Conservation (phyloP, 306 rosid species). For the Medicago ruthenica region DNA sequence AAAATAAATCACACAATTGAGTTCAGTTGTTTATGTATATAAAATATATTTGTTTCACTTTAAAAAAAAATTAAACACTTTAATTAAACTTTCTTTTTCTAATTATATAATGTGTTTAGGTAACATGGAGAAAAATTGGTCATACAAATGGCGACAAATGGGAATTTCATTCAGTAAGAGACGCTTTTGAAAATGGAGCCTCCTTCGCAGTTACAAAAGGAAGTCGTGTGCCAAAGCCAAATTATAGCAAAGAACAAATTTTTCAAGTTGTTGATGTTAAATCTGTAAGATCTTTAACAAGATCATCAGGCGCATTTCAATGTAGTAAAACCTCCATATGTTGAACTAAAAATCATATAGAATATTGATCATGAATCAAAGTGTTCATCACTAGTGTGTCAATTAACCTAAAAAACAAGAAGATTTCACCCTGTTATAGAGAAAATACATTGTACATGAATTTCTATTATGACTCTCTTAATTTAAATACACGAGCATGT, state of each 20-base stretch:
- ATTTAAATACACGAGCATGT: no score
- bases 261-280: conserved; percentile 45
- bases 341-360: not conserved
- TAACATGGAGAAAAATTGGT: conserved; percentile 51
- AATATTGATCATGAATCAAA: not conserved
- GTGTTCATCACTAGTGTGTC: not conserved
- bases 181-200: conserved; percentile 56
- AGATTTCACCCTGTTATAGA: not conserved
- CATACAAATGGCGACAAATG: conserved; percentile 21
- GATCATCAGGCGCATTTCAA: conserved; percentile 38
- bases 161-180: conserved; percentile 48
- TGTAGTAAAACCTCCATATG: conserved; percentile 40
- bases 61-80: no score
- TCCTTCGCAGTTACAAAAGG: conserved; percentile 31
- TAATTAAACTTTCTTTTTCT: not conserved
- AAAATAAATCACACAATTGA: no score
- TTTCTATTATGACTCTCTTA: no score
- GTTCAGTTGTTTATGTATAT: no score
- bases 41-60: no score
- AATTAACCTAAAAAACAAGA: not conserved
- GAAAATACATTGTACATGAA: no score
- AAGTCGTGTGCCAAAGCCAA: conserved; percentile 34
- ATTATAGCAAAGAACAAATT: conserved; percentile 31
- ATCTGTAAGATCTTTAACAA: conserved; percentile 42
- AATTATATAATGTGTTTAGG: conserved; percentile 7